Percentiles rank a stretch among this genome's conserved stretches.
Conservation (phyloP, 352 stramenopile genomes). For the Pythium biforme region DNA sequence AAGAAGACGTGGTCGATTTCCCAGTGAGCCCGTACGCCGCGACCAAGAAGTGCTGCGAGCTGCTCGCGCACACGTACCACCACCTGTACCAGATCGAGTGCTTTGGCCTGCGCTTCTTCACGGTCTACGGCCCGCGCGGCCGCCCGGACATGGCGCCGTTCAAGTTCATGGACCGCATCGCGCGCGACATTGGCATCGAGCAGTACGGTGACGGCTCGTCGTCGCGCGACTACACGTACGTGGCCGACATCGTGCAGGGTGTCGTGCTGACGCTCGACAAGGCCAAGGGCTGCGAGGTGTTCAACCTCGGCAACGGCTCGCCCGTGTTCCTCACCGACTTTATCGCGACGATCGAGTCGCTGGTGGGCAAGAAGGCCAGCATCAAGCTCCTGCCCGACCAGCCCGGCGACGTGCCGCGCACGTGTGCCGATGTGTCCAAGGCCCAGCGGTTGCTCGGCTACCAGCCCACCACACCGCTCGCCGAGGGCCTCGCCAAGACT, state of each 20-base stretch:
- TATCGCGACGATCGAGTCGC: constrained; percentile 93
- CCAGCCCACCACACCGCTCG: constrained; percentile 90
- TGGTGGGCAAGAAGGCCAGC: constrained; percentile 92
- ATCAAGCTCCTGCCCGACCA: constrained; percentile 95
- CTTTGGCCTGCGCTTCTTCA: constrained; percentile 98
- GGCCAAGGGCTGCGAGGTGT: constrained; percentile 90
- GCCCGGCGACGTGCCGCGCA: constrained; percentile 95
- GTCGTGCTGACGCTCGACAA: constrained; percentile 81
- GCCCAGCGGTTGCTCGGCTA: constrained; percentile 95
- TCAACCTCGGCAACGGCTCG: constrained; percentile 95
- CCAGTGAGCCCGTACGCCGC: constrained; percentile 96
- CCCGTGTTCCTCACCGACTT: constrained; percentile 94
- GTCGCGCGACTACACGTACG: constrained; percentile 98
- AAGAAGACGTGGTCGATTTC: constrained; percentile 90
- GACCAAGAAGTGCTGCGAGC: constrained; percentile 97
- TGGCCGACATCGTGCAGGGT: constrained; percentile 97
- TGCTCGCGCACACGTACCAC: constrained; percentile 97
- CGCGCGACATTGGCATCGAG: constrained; percentile 90
- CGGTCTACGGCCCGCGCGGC: constrained; percentile 95
- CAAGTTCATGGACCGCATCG: constrained; percentile 98
- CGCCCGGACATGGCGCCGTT: constrained; percentile 98
- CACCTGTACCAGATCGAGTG: constrained; percentile 95
- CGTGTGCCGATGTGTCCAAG: constrained; percentile 96
- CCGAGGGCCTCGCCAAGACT: constrained; percentile 91
- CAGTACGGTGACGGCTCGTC: constrained; percentile 96